Base-by-base conservation (phyloP, 495 filamentous ascomycete genomes). In the Penicillium robsamsonii region DNA sequence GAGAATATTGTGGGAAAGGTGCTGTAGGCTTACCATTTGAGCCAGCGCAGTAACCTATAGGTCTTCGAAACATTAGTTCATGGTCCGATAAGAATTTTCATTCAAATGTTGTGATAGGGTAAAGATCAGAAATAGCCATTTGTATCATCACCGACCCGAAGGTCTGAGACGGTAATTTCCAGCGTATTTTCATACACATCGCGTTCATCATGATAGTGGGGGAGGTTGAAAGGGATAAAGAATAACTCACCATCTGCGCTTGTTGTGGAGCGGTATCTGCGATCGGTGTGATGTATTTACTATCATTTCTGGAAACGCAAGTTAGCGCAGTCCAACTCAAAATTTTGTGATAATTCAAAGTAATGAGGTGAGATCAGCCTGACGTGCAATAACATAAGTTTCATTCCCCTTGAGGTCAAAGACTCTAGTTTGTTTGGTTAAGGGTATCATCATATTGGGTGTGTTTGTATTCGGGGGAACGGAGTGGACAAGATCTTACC, bases 111-210 rank as follows among this genome's bases (percentile, higher is more conserved):
- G 15, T 55, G 52, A 44, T 46, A 24, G 24, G 33, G 41, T 43
- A 57, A 50, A 50, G 51, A 66, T 96, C 92, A 96, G 92, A 79
- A 85, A 81, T 54, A 96, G 91, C 91, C 90, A 87, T 84, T 87
- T 82, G 74, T 95, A 76, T 91, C 90, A 81, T 88, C 92, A 89
- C 81, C 66, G 80, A 83, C 81, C 75, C 69, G 63, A 76, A 78
- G 80, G 82, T 75, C 84, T 97, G 90, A 84, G 93, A 87, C 93
- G 93, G 93, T 97, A 97, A 97, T 96, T 97, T 96, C 92, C 92
- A 96, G 90, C 90, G 90, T 95, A 92, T 90, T 84, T 52, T 81
- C 59, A 69, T 84, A 86, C 79, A 77, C 85, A 79, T 55, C 59
- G 79, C 78, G 82, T 81, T 90, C 91, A 95, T 97, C 92, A 92